Evolutionary conservation across 2,329 filamentous ascomycete genomes (phyloP).

Genomic region (Setomelanomma holmii): DNA sequence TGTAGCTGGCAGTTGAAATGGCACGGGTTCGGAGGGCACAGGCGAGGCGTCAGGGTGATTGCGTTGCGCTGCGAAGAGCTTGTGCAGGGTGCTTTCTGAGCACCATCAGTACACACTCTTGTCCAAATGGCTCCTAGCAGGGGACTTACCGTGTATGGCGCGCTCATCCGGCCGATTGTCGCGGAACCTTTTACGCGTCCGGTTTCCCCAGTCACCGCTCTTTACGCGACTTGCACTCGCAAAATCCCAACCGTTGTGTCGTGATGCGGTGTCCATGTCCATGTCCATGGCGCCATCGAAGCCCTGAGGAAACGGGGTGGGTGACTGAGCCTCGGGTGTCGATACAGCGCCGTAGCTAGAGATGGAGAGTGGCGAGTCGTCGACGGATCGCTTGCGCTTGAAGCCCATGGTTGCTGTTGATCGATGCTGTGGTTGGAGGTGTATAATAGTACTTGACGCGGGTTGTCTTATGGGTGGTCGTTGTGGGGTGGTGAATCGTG

Average conservation of each 20-base stretch:
- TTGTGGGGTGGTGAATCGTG: conserved; percentile 2
- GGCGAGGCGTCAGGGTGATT: conserved; percentile 39
- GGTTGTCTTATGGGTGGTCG: background rate
- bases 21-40: conserved; percentile 29
- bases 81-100: conserved; percentile 54
- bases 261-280: conserved; percentile 16
- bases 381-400: conserved; percentile 65
- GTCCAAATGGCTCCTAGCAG: too few relatives aligned
- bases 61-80: conserved; percentile 55
- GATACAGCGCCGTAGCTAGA: conserved; percentile 45
- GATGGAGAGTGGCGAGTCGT: conserved; percentile 55
- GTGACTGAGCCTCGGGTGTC: conserved; percentile 40
- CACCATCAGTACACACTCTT: background rate
- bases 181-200: conserved; percentile 66
- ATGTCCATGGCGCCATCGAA: conserved; percentile 35
- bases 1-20: conserved; percentile 12
- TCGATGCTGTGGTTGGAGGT: background rate
- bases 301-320: conserved; percentile 27
- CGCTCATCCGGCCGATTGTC: conserved; percentile 65
- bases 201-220: conserved; percentile 57
- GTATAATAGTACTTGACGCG: background rate
- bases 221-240: conserved; percentile 33
- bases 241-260: conserved; percentile 34
- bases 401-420: conserved; percentile 54
- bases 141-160: conserved; percentile 60